Evolutionary conservation across 2,329 filamentous ascomycete genomes (phyloP).

Genomic region (Blastomyces gilchristii): DNA sequence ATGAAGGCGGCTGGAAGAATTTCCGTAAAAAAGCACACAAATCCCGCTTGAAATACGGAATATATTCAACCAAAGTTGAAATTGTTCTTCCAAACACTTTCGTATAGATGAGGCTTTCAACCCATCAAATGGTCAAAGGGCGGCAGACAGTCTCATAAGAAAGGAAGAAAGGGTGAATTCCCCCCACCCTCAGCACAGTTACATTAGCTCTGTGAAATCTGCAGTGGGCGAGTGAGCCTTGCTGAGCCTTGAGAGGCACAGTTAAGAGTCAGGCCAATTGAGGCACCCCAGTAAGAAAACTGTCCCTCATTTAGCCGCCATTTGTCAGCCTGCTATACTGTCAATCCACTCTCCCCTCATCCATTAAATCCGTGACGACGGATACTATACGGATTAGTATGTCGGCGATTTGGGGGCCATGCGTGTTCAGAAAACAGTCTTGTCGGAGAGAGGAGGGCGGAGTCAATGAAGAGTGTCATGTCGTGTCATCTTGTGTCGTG

Average conservation of each 20-base stretch:
- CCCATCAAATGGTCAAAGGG: background rate
- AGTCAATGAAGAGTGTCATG: background rate
- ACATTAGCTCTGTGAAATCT: background rate
- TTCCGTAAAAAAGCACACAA: background rate
- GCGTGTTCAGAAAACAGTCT: background rate
- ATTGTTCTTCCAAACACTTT: too few relatives aligned
- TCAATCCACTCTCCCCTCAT: too few relatives aligned
- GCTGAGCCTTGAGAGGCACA: background rate
- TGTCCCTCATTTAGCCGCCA: background rate
- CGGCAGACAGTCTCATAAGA: background rate
- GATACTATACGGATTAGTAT: background rate
- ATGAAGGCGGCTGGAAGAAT: background rate
- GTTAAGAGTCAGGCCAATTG: background rate
- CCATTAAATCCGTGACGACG: background rate
- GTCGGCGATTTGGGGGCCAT: background rate
- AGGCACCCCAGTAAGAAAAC: background rate
- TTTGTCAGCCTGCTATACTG: background rate
- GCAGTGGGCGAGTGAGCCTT: background rate
- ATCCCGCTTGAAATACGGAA: background rate
- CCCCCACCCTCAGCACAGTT: background rate
- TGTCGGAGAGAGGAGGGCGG: background rate
- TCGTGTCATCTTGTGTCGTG: background rate
- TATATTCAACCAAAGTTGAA: background rate
- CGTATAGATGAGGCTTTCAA: background rate
- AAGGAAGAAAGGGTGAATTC: background rate